Evolutionary conservation across 2,329 filamentous ascomycete genomes (phyloP).

Genomic region (Escovopsis sp.): DNA sequence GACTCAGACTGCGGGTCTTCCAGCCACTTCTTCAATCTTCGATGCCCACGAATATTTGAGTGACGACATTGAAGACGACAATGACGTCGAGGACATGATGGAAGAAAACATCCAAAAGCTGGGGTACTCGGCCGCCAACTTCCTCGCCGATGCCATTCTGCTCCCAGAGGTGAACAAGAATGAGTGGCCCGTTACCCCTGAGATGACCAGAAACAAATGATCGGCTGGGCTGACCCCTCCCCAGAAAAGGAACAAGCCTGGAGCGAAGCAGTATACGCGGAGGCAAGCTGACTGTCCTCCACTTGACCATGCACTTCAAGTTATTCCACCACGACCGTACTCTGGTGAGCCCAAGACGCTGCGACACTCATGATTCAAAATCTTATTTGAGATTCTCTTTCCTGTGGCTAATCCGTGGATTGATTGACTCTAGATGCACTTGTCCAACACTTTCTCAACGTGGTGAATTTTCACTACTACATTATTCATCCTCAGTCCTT

Average conservation of each 20-base stretch:
- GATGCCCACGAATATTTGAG: neutral
- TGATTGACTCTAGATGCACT: slow-evolving; percentile 15
- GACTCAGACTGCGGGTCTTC: neutral
- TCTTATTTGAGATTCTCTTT: no score
- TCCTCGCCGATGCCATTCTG: slow-evolving; percentile 10
- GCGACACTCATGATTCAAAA: no score
- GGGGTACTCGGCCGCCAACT: slow-evolving; percentile 20
- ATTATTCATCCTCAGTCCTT: slow-evolving; percentile 22
- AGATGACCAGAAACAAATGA: neutral
- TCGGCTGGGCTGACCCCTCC: neutral
- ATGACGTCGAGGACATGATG: slow-evolving; percentile 8
- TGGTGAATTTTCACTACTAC: slow-evolving; percentile 25
- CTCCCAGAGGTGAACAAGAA: neutral
- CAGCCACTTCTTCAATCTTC: neutral
- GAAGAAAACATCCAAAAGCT: slow-evolving; percentile 17
- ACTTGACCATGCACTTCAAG: slow-evolving; percentile 16
- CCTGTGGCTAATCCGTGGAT: neutral
- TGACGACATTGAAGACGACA: slow-evolving; percentile 9
- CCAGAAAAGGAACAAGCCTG: slow-evolving; percentile 8
- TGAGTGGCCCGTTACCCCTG: neutral
- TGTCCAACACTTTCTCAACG: slow-evolving; percentile 22
- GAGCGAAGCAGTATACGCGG: slow-evolving; percentile 8
- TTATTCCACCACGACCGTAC: slow-evolving; percentile 19
- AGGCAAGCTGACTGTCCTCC: slow-evolving; percentile 12
- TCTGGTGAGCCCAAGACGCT: no score